Base-by-base conservation (phyloP, 176 grass and related monocot species). In the Oryza officinalis region DNA sequence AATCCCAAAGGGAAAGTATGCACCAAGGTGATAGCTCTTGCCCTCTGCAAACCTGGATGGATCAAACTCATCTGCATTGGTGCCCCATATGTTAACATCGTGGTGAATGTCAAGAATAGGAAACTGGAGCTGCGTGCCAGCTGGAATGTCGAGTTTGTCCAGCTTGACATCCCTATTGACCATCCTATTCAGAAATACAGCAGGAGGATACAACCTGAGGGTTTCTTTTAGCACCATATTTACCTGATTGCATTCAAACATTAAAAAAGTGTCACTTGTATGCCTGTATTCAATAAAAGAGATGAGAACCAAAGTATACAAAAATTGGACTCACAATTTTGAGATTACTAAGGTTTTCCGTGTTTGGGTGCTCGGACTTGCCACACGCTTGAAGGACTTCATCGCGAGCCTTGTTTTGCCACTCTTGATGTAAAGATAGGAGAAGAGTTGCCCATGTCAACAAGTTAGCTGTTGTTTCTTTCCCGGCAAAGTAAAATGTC, bases 151-250 rank as follows among this genome's bases (percentile, higher is more conserved):
- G 0, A 89, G 82, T 69, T 77, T 77, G 37, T 90, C 94, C 41
- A 97, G 65, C 81, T 89, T 94, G 60, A 65, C 77, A 77, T 85
- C 83, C 54, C 71, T 89, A 30, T 65, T 87, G 64, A 69, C 41
- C 27, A 88, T 46, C 78, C 94, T 90, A 9, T 38, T 81, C 10
- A 92, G 14, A 20, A 86, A 80, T 27, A 85, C 11, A 59, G 88
- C 92, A 13, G 92, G 92, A 69, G 94, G 77, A 60, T 97, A 97
- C 49, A 97, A 44, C 76, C 94, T 89, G 17, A 97, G 94, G 64
- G 92, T 91, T 85, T 97, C 94, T 83, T 97, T 97, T 40, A 92
- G 59, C 63, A 97, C 89, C 86, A 91, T 94, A 74, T 60, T 91
- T 61, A 97, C 77, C 94, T 94, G 68, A 43, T 71, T 4, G 22